Conservation (phyloP, 2,329 filamentous ascomycete species). For the Colletotrichum lindemuthianum region DNA sequence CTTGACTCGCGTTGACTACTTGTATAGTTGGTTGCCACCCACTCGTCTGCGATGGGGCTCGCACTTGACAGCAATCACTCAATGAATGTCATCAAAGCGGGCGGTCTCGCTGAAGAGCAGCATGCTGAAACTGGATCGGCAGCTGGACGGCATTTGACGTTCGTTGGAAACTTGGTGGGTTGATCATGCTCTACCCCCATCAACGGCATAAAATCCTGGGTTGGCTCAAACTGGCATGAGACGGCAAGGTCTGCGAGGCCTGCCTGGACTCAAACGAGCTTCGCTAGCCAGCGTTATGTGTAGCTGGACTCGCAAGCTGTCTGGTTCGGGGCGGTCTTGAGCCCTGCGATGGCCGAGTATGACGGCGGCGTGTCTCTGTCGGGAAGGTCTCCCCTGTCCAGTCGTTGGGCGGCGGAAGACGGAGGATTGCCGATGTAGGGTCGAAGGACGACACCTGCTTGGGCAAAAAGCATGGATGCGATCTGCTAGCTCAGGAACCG, state of each 20-base stretch:
- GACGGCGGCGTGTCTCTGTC: slow-evolving; percentile 5
- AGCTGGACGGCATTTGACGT: slow-evolving; percentile 24
- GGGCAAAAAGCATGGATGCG: neutral
- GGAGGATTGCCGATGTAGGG: slow-evolving; percentile 9
- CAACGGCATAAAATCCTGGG: neutral
- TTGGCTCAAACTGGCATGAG: slow-evolving; percentile 1
- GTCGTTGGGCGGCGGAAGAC: slow-evolving; percentile 7
- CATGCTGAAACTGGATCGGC: slow-evolving; percentile 4
- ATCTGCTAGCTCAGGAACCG: slow-evolving; percentile 30
- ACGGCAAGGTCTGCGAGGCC: slow-evolving; percentile 10
- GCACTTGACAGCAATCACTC: neutral
- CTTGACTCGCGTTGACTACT: slow-evolving; percentile 12
- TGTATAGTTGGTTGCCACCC: too few species aligned
- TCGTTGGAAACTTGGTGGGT: slow-evolving; percentile 24
- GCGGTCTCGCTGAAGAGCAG: neutral
- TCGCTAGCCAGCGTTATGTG: neutral
- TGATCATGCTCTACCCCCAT: slow-evolving; percentile 6
- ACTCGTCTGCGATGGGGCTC: too few species aligned
- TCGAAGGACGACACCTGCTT: neutral
- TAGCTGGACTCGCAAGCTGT: neutral
- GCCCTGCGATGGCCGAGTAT: slow-evolving; percentile 3
- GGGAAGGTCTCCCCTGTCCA: slow-evolving; percentile 12
- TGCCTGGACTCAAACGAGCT: slow-evolving; percentile 19
- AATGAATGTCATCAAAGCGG: neutral
- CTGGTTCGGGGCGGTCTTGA: neutral